phyloP scores from a whole-genome alignment of 352 stramenopile species.

The Pythium phragmiticola region DNA sequence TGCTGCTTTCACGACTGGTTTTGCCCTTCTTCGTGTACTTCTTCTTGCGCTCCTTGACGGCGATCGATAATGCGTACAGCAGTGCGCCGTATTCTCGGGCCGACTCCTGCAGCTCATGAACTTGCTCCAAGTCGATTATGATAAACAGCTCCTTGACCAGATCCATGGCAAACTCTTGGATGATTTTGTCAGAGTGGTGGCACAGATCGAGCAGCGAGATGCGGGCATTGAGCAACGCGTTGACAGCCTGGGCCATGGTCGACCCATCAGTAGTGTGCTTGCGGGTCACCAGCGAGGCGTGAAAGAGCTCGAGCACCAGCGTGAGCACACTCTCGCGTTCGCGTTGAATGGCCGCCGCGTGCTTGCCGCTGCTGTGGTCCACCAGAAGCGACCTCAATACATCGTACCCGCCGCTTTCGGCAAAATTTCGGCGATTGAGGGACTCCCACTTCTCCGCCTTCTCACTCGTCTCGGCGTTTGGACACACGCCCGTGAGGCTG shows the following conservation, averaged over 20 bases:
- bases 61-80: conserved; percentile 59
- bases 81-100: conserved; percentile 74
- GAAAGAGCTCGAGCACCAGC: conserved; percentile 59
- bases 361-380: conserved; percentile 43
- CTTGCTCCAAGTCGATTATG: conserved; percentile 67
- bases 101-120: conserved; percentile 77
- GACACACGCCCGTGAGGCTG: conserved; percentile 56
- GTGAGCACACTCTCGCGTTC: conserved; percentile 43
- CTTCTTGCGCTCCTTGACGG: conserved; percentile 38
- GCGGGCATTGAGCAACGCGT: conserved; percentile 60
- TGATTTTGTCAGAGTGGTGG: conserved; percentile 38
- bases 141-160: conserved; percentile 78
- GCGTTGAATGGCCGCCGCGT: background rate
- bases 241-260: conserved; percentile 62
- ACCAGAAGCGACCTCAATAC: conserved; percentile 64
- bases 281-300: conserved; percentile 59
- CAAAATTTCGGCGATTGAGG: conserved; percentile 77
- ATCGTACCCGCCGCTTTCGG: conserved; percentile 66
- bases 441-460: conserved; percentile 73
- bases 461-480: conserved; percentile 45
- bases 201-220: conserved; percentile 70
- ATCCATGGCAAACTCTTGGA: conserved; percentile 63
- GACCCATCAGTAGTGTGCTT: conserved; percentile 46
- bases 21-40: conserved; percentile 7
- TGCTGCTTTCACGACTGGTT: conserved; percentile 13